phyloP scores from a whole-genome alignment of 495 filamentous ascomycete genomes.

The Lasiosphaeria ovina region DNA sequence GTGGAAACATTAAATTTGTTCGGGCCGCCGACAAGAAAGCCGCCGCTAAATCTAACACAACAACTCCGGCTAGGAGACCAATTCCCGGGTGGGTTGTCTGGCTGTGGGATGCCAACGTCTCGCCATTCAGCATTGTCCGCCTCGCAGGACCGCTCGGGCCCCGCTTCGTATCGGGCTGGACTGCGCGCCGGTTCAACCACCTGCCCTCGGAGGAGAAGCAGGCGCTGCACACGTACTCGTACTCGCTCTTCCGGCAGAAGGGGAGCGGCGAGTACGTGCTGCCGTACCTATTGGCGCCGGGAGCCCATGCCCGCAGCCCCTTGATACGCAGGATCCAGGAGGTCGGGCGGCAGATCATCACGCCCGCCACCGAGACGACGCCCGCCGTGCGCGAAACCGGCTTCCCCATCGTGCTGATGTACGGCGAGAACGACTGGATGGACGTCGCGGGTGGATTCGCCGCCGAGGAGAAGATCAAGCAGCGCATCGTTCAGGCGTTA shows the following conservation, averaged over 20 bases:
- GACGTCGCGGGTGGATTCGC: slow-evolving; percentile 83
- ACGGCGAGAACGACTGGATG: slow-evolving; percentile 99
- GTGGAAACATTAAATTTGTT: slow-evolving; percentile 20
- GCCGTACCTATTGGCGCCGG: slow-evolving; percentile 87
- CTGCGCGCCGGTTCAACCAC: slow-evolving; percentile 84
- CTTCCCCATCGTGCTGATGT: slow-evolving; percentile 85
- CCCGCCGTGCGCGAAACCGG: slow-evolving; percentile 61
- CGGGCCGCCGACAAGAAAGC: slow-evolving; percentile 28
- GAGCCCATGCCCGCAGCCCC: slow-evolving; percentile 86
- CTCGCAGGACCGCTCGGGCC: slow-evolving; percentile 91
- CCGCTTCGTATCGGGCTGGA: slow-evolving; percentile 92
- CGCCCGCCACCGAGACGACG: slow-evolving; percentile 32
- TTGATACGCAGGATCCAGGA: slow-evolving; percentile 82
- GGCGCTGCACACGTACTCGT: slow-evolving; percentile 86
- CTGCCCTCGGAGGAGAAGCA: slow-evolving; percentile 77
- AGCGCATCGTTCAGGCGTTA: slow-evolving; percentile 59
- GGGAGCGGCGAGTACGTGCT: slow-evolving; percentile 96
- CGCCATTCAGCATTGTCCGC: slow-evolving; percentile 86
- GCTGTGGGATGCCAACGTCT: slow-evolving; percentile 96
- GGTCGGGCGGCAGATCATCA: slow-evolving; percentile 67
- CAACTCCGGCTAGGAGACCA: slow-evolving; percentile 49
- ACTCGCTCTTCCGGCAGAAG: slow-evolving; percentile 86
- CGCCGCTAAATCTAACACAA: slow-evolving; percentile 23
- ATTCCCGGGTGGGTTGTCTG: slow-evolving; percentile 82
- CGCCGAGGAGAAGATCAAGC: slow-evolving; percentile 73